Base-by-base conservation (phyloP, 345 rosid genomes). In the Orychophragmus violaceus region DNA sequence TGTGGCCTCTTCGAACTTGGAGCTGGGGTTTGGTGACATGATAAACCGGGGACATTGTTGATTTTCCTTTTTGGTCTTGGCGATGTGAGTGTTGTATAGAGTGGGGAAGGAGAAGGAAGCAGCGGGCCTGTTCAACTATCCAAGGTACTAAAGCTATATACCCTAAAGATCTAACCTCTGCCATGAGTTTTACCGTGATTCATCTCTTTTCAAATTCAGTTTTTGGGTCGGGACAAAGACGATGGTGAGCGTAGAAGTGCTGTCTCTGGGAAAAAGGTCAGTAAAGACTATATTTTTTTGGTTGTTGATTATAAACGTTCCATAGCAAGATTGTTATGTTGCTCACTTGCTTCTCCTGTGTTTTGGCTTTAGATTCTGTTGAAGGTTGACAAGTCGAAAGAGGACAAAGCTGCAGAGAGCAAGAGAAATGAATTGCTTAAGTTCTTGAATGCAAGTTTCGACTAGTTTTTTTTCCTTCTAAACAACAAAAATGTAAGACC, bases 1-100 rank as follows among this genome's bases (percentile, higher is more conserved):
- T 78, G 62, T 85, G 97, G 95, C 93, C 96, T 87, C 96, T 88
- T 82, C 59, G 88, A 81, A 84, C 79, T 88, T 88, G 95, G 99
- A 94, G 99, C 99, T 87, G 95, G 85, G 89, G 81, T 76, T n/a
- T 83, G 79, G 73, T 83, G 90, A 79, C 96, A 77, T 84, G 82
- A 66, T 84, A 75, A 67, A 72, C 81, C 72, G 87, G 94, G 68
- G 62, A 66, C 75, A 22, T 84, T 77, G 62, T 84, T 81, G 75
- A 52, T 72, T 83, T 21, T 33, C n/a, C 19, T 28, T 57, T 69
- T 64, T 72, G 79, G 71, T 81, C 80, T 48, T 94, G 95, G 92
- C 93, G 80, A 79, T 81, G 81, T 78, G 97, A 88, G 89, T 84
- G 36, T 28, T 67, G 78, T 83, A 78, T 77, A 94, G 99, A 85